Conservation (phyloP, 148 eudicot genomes). For the Nepenthes gracilis region DNA sequence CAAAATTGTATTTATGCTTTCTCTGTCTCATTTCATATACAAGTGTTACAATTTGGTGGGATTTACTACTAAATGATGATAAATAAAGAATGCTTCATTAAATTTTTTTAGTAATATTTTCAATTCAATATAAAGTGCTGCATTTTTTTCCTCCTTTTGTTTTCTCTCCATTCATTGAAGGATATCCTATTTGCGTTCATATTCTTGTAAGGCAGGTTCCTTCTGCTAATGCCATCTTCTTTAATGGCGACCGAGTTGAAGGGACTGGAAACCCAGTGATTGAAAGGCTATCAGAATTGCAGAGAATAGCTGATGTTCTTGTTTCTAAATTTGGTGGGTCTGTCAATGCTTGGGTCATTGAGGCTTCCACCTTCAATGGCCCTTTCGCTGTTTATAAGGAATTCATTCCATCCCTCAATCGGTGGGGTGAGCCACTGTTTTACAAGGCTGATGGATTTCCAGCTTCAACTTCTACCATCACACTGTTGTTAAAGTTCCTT, state of each 20-base stretch:
- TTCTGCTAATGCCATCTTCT: conserved; percentile 70
- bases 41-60: too few species aligned
- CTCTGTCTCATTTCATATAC: too few species aligned
- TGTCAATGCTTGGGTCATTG: conserved; percentile 72
- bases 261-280: conserved; percentile 74
- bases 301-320: conserved; percentile 51
- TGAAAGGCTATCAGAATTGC: conserved; percentile 59
- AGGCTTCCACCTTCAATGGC: conserved; percentile 75
- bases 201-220: conserved; percentile 40
- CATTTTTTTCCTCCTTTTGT: not conserved
- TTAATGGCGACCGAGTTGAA: conserved; percentile 75
- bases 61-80: too few species aligned
- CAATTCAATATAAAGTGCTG: not conserved
- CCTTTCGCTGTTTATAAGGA: conserved; percentile 79
- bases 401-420: conserved; percentile 47
- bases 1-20: too few species aligned
- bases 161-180: not conserved
- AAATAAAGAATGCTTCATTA: too few species aligned
- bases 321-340: conserved; percentile 59
- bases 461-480: conserved; percentile 49
- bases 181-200: too few species aligned
- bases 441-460: conserved; percentile 56
- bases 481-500: conserved; percentile 51
- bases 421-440: conserved; percentile 62
- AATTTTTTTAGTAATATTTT: too few species aligned